Evolutionary conservation across 306 rosid genomes (phyloP), one percentile per base, ranked within the genome.

Genomic region (Vigna unguiculata): DNA sequence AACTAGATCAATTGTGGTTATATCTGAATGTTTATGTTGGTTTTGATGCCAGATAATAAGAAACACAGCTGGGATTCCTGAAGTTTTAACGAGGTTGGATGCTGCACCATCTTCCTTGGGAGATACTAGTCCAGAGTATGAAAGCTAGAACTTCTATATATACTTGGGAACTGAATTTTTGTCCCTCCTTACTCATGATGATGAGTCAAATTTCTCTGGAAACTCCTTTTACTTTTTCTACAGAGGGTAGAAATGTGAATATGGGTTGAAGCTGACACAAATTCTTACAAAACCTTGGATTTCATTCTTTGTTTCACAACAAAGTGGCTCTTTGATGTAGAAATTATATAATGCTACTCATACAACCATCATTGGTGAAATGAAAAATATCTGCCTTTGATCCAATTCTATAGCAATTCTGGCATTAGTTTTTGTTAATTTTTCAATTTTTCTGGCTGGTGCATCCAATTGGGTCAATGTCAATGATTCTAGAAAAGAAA

Each of bases 41-140:
- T 72, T 80, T 72, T 86, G 57, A 81, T 73, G 75, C 87, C 88
- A 96, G 99, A 87, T 96, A 78, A 83, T 86, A 72, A 91, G 99
- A 87, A 86, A 91, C 83, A 85, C 96, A 6, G 79, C 91, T 65
- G 98, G 99, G 74, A 74, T 89, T 73, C 98, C 99, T 40, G 97
- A 96, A 89, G 97, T 96, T 74, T 86, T 96, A 60, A 91, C 98
- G n/a, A 86, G 96, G 90, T 69, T 87, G 79, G 96, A 88, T 75
- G 67, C 83, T 53, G 67, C 91, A 10, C 79, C 88, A 36, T 72
- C 93, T 58, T 64, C 90, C 52, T 61, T 88, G 74, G 89, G 83
- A 71, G 96, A 90, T 40, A 71, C 91, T 7, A 67, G 40, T 71
- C 54, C 85, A 17, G 97, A 89, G 66, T 92, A 96, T 61, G 98